A percentile compares a stretch with the other conserved stretches of the same genome.
These are phyloP conservation scores for Quercus rubra DNA, from an alignment of 306 rosid species.

Conservation along the genomic window DNA sequence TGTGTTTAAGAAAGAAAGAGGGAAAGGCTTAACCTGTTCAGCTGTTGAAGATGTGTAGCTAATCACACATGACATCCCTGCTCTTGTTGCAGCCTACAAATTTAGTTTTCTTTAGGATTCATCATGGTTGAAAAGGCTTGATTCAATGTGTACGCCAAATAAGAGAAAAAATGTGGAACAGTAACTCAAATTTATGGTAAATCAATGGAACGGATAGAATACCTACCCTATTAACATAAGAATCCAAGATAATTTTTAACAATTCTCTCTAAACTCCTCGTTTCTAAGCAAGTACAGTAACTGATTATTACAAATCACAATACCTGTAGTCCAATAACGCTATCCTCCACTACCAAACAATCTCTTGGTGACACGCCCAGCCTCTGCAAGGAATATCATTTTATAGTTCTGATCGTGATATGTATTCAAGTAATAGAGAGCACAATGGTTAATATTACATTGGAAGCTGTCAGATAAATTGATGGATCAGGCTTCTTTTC, in stretches of 20 bases:
- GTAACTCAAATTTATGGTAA: slow-evolving; percentile 3
- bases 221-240: background rate
- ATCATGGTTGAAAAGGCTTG: background rate
- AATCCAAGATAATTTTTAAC: slow-evolving; percentile 4
- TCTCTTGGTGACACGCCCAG: slow-evolving; percentile 59
- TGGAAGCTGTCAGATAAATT: slow-evolving; percentile 75
- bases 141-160: background rate
- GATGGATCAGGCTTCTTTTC: slow-evolving; percentile 94
- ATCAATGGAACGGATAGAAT: background rate
- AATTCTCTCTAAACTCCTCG: background rate
- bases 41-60: slow-evolving; percentile 90
- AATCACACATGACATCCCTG: slow-evolving; percentile 89
- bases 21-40: slow-evolving; percentile 52
- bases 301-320: background rate
- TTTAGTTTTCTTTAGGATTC: slow-evolving; percentile 12
- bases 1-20: background rate
- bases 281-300: background rate
- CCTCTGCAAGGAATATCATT: slow-evolving; percentile 49
- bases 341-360: slow-evolving; percentile 87
- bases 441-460: slow-evolving; percentile 33
- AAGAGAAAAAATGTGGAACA: slow-evolving; percentile 7
- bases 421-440: background rate
- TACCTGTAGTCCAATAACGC: slow-evolving; percentile 92
- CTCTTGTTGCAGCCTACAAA: slow-evolving; percentile 78
- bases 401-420: background rate